phyloP scores from a whole-genome alignment of 2,329 filamentous ascomycete genomes.

The Ophiostoma sp. region DNA sequence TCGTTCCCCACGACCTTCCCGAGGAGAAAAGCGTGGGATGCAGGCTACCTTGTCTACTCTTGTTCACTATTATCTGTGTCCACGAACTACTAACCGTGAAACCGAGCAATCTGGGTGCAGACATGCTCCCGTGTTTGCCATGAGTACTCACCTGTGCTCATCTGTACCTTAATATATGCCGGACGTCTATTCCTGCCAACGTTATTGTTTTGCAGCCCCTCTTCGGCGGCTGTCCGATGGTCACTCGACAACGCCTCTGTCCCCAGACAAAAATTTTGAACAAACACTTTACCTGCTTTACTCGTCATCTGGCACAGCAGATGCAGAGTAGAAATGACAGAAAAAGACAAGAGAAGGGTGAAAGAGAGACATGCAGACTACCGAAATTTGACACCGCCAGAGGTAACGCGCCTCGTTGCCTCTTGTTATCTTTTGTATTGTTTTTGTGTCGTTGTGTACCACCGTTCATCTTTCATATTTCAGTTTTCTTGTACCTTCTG shows the following conservation, averaged over 20 bases:
- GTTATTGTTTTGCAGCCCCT: background rate
- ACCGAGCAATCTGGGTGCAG: background rate
- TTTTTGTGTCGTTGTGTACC: background rate
- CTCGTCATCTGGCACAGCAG: constrained; percentile 14
- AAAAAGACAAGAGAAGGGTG: background rate
- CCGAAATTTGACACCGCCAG: constrained; percentile 9
- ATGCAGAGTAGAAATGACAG: background rate
- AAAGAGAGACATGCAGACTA: constrained; percentile 5
- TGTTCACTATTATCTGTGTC: background rate
- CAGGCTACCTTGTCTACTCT: constrained; percentile 8
- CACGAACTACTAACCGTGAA: background rate
- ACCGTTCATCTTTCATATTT: background rate
- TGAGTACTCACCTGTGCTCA: background rate
- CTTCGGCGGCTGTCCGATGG: background rate
- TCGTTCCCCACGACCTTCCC: background rate
- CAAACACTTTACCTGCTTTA: background rate
- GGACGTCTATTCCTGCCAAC: background rate
- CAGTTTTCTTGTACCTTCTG: background rate
- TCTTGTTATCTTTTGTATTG: background rate
- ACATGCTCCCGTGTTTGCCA: background rate
- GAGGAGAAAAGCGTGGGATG: background rate
- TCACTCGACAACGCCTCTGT: background rate
- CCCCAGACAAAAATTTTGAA: background rate
- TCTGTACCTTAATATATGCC: background rate
- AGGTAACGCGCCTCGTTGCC: background rate